Conservation (phyloP, 2,329 filamentous ascomycete genomes). For the Verticillium albo-atrum region DNA sequence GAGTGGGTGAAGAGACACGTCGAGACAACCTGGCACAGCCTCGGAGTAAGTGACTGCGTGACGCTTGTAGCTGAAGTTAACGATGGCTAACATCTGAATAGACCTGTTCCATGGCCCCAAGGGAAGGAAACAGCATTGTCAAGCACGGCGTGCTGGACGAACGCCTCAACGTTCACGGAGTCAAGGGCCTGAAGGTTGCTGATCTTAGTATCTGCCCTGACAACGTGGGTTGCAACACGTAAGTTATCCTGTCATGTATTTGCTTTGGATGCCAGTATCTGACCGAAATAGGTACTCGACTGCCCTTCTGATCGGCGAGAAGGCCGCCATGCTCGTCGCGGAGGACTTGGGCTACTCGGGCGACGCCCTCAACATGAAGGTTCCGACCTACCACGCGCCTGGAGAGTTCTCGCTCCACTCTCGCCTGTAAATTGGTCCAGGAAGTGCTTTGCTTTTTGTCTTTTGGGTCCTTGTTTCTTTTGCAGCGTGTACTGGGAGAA, state of each 20-base stretch:
- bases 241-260: slow-evolving; percentile 21
- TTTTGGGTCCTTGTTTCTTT: background rate
- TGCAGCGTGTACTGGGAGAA: background rate
- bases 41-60: slow-evolving; percentile 36
- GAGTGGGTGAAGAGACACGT: slow-evolving; percentile 69
- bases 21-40: slow-evolving; percentile 69
- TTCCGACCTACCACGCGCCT: slow-evolving; percentile 57
- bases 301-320: slow-evolving; percentile 72
- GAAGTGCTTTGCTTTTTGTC: background rate
- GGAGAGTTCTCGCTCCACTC: slow-evolving; percentile 36
- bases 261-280: slow-evolving; percentile 5
- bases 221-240: slow-evolving; percentile 69
- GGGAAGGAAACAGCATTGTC: slow-evolving; percentile 73
- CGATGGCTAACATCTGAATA: slow-evolving; percentile 9
- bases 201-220: slow-evolving; percentile 74
- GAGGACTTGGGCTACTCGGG: slow-evolving; percentile 75
- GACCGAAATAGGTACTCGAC: slow-evolving; percentile 52
- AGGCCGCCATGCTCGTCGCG: slow-evolving; percentile 63
- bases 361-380: slow-evolving; percentile 71
- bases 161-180: slow-evolving; percentile 72
- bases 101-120: slow-evolving; percentile 75
- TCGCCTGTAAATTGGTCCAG: slow-evolving; percentile 29
- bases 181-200: slow-evolving; percentile 72
- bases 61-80: background rate
- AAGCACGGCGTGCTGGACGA: slow-evolving; percentile 76